Evolutionary conservation across 192 early-diverging fungal species (phyloP), one percentile per base, ranked within the genome.

Genomic region (Kappamyces sp.): DNA sequence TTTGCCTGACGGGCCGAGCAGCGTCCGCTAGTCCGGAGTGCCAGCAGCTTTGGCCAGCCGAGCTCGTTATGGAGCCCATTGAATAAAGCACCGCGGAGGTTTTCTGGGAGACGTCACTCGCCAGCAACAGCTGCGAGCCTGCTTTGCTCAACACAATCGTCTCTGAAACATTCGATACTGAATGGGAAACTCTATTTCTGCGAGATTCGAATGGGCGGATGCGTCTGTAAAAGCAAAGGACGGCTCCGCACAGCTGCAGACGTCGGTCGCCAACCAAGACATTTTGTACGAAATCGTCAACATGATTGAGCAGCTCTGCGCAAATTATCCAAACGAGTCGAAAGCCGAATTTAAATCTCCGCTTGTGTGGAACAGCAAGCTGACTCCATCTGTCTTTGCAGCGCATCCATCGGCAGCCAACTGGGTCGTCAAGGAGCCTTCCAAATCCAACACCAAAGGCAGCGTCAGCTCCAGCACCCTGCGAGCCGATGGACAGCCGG

Each of bases 331-430:
- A 3, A 42, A 12, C 3, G 79, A 81, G 60, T 53, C 75, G 4
- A 65, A 61, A 35, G 68, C 79, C 13, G 79, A 78, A 63, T 81
- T 81, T 49, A 66, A 63, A 36, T 44, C 69, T 23, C 73, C 73
- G 13, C 53, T 81, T 5, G 54, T 64, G 44, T 81, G 79, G 79
- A 42, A 60, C 9, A 65, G 52, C 8, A 48, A 61, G 3, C 39
- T 81, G 23, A 7, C 61, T n/a, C 74, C 76, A 0, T 4, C 58
- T 3, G 43, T 47, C 23, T 81, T 77, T 59, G 35, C 64, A 2
- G 31, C 48, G 7, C 37, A 55, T 13, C 46, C 9, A 40, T 6
- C 5, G 12, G 44, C 51, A 23, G 9, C 4, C 6, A 15, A 53
- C 9, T 63, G 41, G 48, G 32, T 63, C 3, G 40, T 32, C 8